Base-by-base conservation (phyloP, 177 flowering plant species). In the Vitis hybrid region DNA sequence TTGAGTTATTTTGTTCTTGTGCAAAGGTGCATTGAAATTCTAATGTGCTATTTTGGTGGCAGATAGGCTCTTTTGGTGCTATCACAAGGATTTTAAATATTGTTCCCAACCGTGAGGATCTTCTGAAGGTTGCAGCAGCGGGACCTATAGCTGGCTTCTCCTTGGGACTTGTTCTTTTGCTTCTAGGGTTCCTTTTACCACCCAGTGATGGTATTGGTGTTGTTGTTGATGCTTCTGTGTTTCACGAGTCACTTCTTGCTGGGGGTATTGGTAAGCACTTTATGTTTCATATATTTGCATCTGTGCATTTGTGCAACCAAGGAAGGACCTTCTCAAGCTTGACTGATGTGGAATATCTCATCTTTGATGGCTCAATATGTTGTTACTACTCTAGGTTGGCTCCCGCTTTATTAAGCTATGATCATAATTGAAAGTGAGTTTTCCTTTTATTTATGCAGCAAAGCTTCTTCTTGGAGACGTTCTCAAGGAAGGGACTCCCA, bases 1-100 rank as follows among this genome's bases (percentile, higher is more conserved):
- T 16, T 57, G 60, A 57, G 9, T 21, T 19, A 57, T 2, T 30
- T 60, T 13, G 15, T 12, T 11, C 4, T 60, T 19, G 6, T 21
- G 27, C 11, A 27, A 60, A 68, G 59, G 18, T n/a, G 46, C 48
- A 14, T 40, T 32, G 63, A 57, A 60, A 63, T 9, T 69, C 79
- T 84, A 73, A 86, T 79, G 78, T 67, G 68, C 63, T 76, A 54
- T 63, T 74, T 82, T 84, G 85, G 70, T 82, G 88, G 91, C 99
- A 95, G 99, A 93, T 93, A 85, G 98, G 99, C 81, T 94, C 94
- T 68, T 94, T 86, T 85, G 98, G 99, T 83, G 86, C 92, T 65
- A 95, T 95, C 63, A 95, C 98, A 63, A 90, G 99, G 82, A 93
- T 93, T 46, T 51, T 76, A 46, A 95, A 86, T 67, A 93, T 93